A percentile compares a stretch with the other conserved stretches of the same genome.
Conservation (phyloP, 345 rosid species). For the Salix caprea region DNA sequence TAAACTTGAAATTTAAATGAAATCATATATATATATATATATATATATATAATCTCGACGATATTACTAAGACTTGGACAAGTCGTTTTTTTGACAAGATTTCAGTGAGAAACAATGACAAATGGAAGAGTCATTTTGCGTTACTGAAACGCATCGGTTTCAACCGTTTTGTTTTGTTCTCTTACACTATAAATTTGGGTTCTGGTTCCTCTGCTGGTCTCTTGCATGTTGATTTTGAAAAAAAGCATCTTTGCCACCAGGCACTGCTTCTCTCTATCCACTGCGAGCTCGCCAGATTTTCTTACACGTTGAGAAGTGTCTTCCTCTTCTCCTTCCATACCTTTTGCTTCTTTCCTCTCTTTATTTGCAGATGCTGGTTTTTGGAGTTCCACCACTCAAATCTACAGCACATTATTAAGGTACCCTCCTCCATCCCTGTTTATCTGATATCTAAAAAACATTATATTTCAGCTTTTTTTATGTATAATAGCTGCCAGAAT, state of each 20-base stretch:
- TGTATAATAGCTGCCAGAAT: too few relatives aligned
- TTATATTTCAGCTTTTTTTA: too few relatives aligned
- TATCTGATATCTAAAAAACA: too few relatives aligned
- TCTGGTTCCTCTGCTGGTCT: not conserved
- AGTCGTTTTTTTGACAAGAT: not conserved
- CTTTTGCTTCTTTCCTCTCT: too few relatives aligned
- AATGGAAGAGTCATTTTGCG: not conserved
- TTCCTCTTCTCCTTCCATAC: not conserved
- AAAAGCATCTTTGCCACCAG: slow-evolving; percentile 12
- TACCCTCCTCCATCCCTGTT: too few relatives aligned
- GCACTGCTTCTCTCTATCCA: not conserved
- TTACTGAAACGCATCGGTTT: not conserved
- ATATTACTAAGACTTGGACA: too few relatives aligned
- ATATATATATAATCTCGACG: too few relatives aligned
- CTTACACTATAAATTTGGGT: not conserved
- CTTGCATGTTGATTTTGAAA: slow-evolving; percentile 2
- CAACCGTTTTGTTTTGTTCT: slow-evolving; percentile 1
- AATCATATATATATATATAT: too few relatives aligned
- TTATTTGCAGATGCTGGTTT: too few relatives aligned
- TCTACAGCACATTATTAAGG: too few relatives aligned
- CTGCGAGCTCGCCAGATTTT: slow-evolving; percentile 1
- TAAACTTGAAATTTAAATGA: too few relatives aligned
- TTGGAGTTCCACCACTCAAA: too few relatives aligned
- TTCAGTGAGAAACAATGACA: not conserved
- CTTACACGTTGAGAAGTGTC: not conserved